phyloP scores from a whole-genome alignment of 2,329 filamentous ascomycete species.

The Capronia epimyces region DNA sequence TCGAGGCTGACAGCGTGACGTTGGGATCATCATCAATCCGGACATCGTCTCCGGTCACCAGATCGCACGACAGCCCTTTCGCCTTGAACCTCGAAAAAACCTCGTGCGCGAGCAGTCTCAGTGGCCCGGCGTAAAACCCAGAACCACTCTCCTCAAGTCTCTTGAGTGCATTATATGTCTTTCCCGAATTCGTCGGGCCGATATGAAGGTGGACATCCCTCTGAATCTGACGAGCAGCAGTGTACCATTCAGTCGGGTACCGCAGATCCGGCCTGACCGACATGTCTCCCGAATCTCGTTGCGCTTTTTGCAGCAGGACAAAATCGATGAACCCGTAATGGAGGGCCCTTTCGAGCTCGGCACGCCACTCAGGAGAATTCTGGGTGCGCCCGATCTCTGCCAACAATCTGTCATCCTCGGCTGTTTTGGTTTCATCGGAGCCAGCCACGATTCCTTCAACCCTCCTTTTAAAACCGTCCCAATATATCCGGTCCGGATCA shows the following conservation, averaged over 20 bases:
- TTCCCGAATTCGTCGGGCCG: constrained; percentile 94
- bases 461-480: constrained; percentile 11
- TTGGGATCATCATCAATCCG: constrained; percentile 57
- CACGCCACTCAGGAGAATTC: constrained; percentile 2
- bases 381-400: constrained; percentile 11
- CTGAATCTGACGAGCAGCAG: constrained; percentile 71
- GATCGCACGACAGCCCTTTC: constrained; percentile 68
- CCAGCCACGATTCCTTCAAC: constrained; percentile 5
- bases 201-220: constrained; percentile 87
- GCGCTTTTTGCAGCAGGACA: constrained; percentile 13
- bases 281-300: constrained; percentile 1
- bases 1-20: constrained; percentile 66
- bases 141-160: constrained; percentile 67
- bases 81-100: constrained; percentile 82
- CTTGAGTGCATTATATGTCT: constrained; percentile 91
- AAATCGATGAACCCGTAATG: constrained; percentile 27
- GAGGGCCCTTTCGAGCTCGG: constrained; percentile 17
- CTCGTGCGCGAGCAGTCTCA: constrained; percentile 85
- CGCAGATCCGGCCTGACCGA: constrained; percentile 46
- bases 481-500: constrained; percentile 16
- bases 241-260: constrained; percentile 90
- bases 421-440: neutral
- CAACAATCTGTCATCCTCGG: constrained; percentile 11
- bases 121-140: constrained; percentile 85
- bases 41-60: constrained; percentile 88